Conservation (phyloP, 768 basidiomycete genomes). For the Boletus sp. region DNA sequence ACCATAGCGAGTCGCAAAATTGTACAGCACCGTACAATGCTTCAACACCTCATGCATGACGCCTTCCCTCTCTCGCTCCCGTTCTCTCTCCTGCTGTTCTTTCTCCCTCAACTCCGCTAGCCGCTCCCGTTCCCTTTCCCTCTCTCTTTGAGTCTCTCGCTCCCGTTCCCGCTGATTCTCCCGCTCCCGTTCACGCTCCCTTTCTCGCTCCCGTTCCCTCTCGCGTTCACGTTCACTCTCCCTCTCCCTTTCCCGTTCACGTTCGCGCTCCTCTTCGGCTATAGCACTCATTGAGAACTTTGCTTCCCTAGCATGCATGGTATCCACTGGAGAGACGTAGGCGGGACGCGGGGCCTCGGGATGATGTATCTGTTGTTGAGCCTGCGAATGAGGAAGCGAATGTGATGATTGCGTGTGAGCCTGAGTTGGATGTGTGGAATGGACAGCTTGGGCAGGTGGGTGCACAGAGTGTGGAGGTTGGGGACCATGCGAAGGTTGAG, state of each 20-base stretch:
- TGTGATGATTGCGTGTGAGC: conserved; percentile 27
- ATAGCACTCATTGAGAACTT: conserved; percentile 10
- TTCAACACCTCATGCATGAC: conserved; percentile 30
- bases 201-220: conserved; percentile 19
- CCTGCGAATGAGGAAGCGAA: conserved; percentile 24
- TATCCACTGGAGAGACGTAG: conserved; percentile 29
- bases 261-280: conserved; percentile 21
- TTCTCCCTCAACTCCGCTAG: conserved; percentile 19
- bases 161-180: conserved; percentile 22
- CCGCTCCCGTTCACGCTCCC: conserved; percentile 17
- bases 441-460: conserved; percentile 13
- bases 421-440: conserved; percentile 14
- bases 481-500: conserved; percentile 16
- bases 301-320: conserved; percentile 25
- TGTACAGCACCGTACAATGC: conserved; percentile 58
- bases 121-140: conserved; percentile 24
- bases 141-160: conserved; percentile 20
- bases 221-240: conserved; percentile 22
- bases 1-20: conserved; percentile 71
- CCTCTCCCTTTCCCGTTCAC: conserved; percentile 18
- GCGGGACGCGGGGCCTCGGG: conserved; percentile 22
- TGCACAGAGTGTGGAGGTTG: conserved; percentile 15
- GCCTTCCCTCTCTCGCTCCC: conserved; percentile 18
- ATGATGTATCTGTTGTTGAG: conserved; percentile 27
- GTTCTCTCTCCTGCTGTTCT: conserved; percentile 25